phyloP scores from a whole-genome alignment of 495 filamentous ascomycete species.

The Halenospora varia region DNA sequence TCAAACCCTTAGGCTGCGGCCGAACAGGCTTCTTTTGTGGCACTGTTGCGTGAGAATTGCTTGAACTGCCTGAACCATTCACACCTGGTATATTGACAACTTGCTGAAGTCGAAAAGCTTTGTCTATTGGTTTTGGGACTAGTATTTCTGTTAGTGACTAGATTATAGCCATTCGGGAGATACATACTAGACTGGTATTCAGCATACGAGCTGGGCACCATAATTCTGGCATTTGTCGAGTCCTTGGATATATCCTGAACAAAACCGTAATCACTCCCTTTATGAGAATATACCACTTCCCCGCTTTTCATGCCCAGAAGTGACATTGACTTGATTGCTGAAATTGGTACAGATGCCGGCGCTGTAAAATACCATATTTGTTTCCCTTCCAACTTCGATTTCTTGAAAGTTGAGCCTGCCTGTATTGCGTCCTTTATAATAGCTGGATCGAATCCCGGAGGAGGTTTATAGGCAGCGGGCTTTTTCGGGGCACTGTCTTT shows the following conservation, averaged over 20 bases:
- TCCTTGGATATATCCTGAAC: slow-evolving; percentile 27
- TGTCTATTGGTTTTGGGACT: slow-evolving; percentile 27
- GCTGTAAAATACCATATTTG: slow-evolving; percentile 54
- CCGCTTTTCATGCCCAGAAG: slow-evolving; percentile 29
- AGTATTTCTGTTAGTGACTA: no score
- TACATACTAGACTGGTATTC: slow-evolving; percentile 33
- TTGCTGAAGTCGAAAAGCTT: slow-evolving; percentile 43
- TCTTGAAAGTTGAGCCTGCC: slow-evolving; percentile 16
- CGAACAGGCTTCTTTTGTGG: slow-evolving; percentile 31
- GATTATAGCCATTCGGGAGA: slow-evolving; percentile 32
- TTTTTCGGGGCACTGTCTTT: slow-evolving; percentile 22
- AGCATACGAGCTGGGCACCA: slow-evolving; percentile 25
- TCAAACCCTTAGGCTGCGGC: slow-evolving; percentile 53
- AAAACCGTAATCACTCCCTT: slow-evolving; percentile 44
- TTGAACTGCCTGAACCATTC: not conserved
- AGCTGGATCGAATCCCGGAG: slow-evolving; percentile 33
- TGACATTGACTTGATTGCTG: slow-evolving; percentile 35
- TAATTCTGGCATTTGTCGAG: slow-evolving; percentile 13
- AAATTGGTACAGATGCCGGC: slow-evolving; percentile 41
- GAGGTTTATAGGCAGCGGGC: slow-evolving; percentile 28
- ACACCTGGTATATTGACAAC: slow-evolving; percentile 32
- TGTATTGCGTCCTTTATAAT: not conserved
- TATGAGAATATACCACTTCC: slow-evolving; percentile 30
- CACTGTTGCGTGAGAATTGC: slow-evolving; percentile 23
- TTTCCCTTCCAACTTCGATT: slow-evolving; percentile 37